Evolutionary conservation across 164 flowering plant species (phyloP), one percentile per base, ranked within the genome.

Genomic region (Hamamelis virginiana): DNA sequence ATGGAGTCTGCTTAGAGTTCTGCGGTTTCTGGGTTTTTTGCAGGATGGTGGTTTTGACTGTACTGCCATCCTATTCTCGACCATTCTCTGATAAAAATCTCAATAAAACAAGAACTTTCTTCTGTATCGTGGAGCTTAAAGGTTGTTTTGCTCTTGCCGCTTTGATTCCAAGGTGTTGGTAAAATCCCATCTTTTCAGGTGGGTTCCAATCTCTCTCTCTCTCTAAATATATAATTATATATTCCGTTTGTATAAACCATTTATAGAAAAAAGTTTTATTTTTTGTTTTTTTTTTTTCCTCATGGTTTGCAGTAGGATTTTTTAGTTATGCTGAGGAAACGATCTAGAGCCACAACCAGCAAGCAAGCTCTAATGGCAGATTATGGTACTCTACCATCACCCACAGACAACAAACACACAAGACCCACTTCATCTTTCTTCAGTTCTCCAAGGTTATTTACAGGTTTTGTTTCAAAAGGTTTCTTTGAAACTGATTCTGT

Each of bases 391-490:
- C 62, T 72, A 11, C 62, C 78, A 59, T 80, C 87, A 51, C 83
- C 86, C 0, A 69, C 74, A 8, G 68, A 70, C 19, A 78, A 70
- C 19, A 78, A 74, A 52, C 55, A 69, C 68, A 71, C 72, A 62
- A 82, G 67, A 65, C 77, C 78, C 62, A 69, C 77, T 58, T 79
- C 87, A 21, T 77, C 85, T 48, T 76, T 87, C 74, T 82, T 88
- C 73, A 72, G 66, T 68, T 83, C 85, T 67, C 93, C 93, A 13
- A 83, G 81, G 62, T 61, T 88, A 47, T 84, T 88, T 56, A 82
- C 89, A 27, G 70, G 72, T 62, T 80, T 88, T 50, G 38, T 80
- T 43, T 48, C 79, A 8, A 84, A 86, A 69, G 74, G 72, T 41
- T 78, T 76, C 45, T 68, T 76, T 28, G 91, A 89, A n/a, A 58